Conservation (phyloP, 2,329 filamentous ascomycete genomes). For the Fusarium cicatricum region DNA sequence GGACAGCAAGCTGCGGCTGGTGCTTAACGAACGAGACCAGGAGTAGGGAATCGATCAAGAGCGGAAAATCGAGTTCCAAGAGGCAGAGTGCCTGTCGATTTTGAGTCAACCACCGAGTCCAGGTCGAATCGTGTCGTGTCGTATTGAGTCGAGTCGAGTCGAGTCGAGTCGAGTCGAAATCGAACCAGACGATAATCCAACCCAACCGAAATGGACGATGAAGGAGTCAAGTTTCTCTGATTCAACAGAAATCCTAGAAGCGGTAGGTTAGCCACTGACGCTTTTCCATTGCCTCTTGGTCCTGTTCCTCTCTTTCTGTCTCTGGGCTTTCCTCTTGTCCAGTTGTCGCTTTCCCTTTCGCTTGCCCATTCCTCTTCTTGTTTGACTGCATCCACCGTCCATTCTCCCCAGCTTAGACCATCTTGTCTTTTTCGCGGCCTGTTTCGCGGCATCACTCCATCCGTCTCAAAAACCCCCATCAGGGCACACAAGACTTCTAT, state of each 20-base stretch:
- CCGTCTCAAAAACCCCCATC: background rate
- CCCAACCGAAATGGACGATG: conserved; percentile 12
- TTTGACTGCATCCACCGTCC: conserved; percentile 4
- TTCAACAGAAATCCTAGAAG: conserved; percentile 14
- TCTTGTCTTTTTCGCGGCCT: background rate
- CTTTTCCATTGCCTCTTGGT: background rate
- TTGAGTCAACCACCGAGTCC: conserved; percentile 30
- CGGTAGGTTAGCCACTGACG: conserved; percentile 23
- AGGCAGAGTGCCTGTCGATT: conserved; percentile 27
- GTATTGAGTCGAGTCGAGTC: conserved; percentile 15
- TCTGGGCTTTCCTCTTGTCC: background rate
- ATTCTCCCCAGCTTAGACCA: background rate
- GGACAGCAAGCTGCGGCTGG: conserved; percentile 12
- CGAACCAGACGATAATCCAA: conserved; percentile 14
- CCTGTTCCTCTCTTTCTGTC: background rate
- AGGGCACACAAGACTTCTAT: background rate
- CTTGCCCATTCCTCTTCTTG: background rate
- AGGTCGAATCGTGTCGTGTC: conserved; percentile 13
- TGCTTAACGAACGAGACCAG: conserved; percentile 22
- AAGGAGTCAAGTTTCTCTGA: conserved; percentile 12
- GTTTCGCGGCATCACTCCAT: background rate
- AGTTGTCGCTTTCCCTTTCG: conserved; percentile 1
- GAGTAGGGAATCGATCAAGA: conserved; percentile 25
- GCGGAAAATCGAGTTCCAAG: conserved; percentile 29
- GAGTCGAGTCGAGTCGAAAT: conserved; percentile 14